Percentiles rank a stretch among this genome's conserved stretches.
Conservation (phyloP, 768 basidiomycete species). For the Hypsizygus marmoreus region DNA sequence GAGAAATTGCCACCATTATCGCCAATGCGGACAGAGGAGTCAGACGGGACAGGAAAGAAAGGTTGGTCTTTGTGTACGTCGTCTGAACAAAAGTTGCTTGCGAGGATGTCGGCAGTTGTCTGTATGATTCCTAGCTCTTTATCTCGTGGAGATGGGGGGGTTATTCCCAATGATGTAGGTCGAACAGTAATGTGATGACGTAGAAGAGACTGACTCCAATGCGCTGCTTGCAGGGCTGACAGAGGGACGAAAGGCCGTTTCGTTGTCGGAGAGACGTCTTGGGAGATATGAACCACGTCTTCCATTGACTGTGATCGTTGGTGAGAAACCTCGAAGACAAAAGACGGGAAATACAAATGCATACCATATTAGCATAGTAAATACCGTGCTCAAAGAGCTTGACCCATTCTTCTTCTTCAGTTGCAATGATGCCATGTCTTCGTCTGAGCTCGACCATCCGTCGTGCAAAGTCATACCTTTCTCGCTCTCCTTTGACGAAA, state of each 20-base stretch:
- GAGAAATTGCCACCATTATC: conserved; percentile 57
- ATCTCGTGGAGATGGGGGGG: conserved; percentile 40
- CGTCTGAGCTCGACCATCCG: conserved; percentile 75
- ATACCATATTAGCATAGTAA: conserved; percentile 86
- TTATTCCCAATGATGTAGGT: conserved; percentile 34
- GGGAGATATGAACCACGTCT: conserved; percentile 73
- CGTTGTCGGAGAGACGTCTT: conserved; percentile 74
- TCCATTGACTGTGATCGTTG: conserved; percentile 65
- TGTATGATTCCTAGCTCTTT: conserved; percentile 72
- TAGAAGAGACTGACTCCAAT: conserved; percentile 77
- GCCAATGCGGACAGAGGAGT: conserved; percentile 76
- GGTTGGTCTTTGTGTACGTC: conserved; percentile 27
- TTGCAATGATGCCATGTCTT: conserved; percentile 48
- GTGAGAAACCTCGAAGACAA: background rate
- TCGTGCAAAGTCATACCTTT: conserved; percentile 78
- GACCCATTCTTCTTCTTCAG: conserved; percentile 72
- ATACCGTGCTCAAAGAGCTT: conserved; percentile 76
- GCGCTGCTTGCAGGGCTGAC: conserved; percentile 68
- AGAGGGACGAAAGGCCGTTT: conserved; percentile 69
- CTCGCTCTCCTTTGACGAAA: conserved; percentile 77
- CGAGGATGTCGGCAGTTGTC: conserved; percentile 53
- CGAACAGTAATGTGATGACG: conserved; percentile 56
- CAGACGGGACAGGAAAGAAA: conserved; percentile 67
- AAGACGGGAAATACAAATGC: conserved; percentile 11
- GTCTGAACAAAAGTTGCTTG: conserved; percentile 21